Evolutionary conservation across 2,329 filamentous ascomycete species (phyloP), one percentile per base, ranked within the genome.

Genomic region (Tolypocladium endophyticum): DNA sequence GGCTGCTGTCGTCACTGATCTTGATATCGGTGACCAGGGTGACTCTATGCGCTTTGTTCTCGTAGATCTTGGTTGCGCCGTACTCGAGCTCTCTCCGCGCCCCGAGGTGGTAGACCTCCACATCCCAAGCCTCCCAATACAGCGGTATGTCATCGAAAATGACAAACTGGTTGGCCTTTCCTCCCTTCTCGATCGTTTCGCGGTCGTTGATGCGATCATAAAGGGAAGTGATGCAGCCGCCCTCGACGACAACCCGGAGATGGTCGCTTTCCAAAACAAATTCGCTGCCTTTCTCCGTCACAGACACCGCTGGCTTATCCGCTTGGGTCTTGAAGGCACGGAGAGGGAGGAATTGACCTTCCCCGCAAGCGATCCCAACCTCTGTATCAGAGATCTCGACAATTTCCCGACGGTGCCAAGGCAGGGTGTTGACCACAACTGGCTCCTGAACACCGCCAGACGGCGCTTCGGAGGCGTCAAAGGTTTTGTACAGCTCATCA

Each of bases 101-200:
- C 59, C 95, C 86, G 33, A 97, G 83, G 68, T 99, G 94, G 76
- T 88, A 99, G 35, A 97, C 92, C 74, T 99, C 94, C 7, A 97
- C 93, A 72, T 99, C 93, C 92, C 93, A 96, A 3, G 92, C 92
- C 75, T 97, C 90, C 92, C 92, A 97, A 77, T 95, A 96, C 30
- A 97, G 82, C 28, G 92, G 92, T 76, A 97, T 97, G 76, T 99
- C 94, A 69, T 99, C 94, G 68, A 95, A 97, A 30, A 97, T 86
- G 64, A 97, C 92, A 57, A 94, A 85, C 70, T 97, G 92, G 65
- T 96, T 96, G 30, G 88, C 92, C 71, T 92, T 92, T 30, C 83
- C 82, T 43, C 83, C 85, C 65, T 82, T 76, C 3, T 90, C 81
- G 56, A 99, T 83, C 25, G 96, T 75, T 71, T 99, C 92, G 57